phyloP scores from a whole-genome alignment of 2,329 filamentous ascomycete genomes.

The Aspergillus ochraceus region DNA sequence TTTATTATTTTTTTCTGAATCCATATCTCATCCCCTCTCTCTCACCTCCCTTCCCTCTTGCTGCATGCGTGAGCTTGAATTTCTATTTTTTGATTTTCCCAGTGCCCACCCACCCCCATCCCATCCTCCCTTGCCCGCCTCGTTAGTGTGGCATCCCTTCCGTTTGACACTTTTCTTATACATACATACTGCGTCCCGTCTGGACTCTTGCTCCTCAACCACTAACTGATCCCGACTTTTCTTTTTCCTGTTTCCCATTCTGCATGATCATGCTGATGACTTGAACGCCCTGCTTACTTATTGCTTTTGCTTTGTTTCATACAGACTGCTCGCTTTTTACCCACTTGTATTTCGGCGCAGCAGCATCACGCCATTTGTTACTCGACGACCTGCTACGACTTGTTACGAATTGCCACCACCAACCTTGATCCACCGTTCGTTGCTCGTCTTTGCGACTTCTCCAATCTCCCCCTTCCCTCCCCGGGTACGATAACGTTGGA shows the following conservation, averaged over 20 bases:
- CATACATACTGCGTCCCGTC: constrained; percentile 15
- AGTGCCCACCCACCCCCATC: constrained; percentile 3
- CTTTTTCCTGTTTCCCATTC: constrained; percentile 9
- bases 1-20: constrained; percentile 23
- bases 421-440: constrained; percentile 11
- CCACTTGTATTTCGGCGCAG: constrained; percentile 9
- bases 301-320: constrained; percentile 11
- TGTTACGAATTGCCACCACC: constrained; percentile 21
- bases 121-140: constrained; percentile 29
- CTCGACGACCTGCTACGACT: constrained; percentile 34
- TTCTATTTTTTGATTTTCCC: constrained; percentile 18
- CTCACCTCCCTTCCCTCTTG: constrained; percentile 21
- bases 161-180: constrained; percentile 26
- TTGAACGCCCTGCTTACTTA: constrained; percentile 16
- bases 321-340: constrained; percentile 12
- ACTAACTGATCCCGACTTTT: constrained; percentile 11
- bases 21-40: constrained; percentile 15
- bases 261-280: constrained; percentile 18
- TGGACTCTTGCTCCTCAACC: not conserved
- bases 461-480: not conserved
- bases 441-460: not conserved
- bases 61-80: constrained; percentile 23
- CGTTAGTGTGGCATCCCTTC: constrained; percentile 22
- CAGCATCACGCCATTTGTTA: constrained; percentile 2
- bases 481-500: constrained; percentile 1